These are phyloP conservation scores for Lepidopterella palustris DNA, from an alignment of 495 filamentous ascomycete species.

Conservation along the genomic window DNA sequence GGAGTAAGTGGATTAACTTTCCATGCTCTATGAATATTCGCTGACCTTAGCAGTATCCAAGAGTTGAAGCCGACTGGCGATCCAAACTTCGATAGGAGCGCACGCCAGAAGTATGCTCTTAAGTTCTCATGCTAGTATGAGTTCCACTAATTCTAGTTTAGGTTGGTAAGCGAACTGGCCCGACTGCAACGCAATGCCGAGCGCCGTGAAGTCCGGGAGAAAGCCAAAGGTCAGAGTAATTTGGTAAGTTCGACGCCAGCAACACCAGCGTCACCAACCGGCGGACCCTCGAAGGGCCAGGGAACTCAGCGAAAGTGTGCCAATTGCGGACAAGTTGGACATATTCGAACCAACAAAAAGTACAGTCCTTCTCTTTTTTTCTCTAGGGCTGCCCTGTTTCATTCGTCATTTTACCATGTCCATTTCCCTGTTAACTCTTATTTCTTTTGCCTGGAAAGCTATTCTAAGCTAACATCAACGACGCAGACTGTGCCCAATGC, in stretches of 20 bases:
- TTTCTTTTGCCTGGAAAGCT: background rate
- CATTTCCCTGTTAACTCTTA: background rate
- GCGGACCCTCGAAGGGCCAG: slow-evolving; percentile 30
- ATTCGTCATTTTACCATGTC: background rate
- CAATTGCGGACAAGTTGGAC: slow-evolving; percentile 89
- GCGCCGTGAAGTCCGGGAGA: slow-evolving; percentile 82
- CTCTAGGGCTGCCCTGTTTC: slow-evolving; percentile 2
- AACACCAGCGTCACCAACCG: slow-evolving; percentile 37
- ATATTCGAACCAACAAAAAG: slow-evolving; percentile 99
- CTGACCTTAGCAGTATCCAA: slow-evolving; percentile 40
- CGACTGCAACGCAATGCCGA: slow-evolving; percentile 87
- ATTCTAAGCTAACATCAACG: slow-evolving; percentile 7
- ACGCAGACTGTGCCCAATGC: slow-evolving; percentile 72
- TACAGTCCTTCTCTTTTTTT: slow-evolving; percentile 37
- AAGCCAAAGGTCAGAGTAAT: slow-evolving; percentile 60
- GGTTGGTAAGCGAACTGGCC: slow-evolving; percentile 67
- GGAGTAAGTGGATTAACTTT: background rate
- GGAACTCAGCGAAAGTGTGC: slow-evolving; percentile 87
- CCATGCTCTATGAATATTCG: background rate
- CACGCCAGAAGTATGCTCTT: slow-evolving; percentile 44
- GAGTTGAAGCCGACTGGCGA: slow-evolving; percentile 68
- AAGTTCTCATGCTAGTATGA: background rate
- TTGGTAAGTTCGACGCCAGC: slow-evolving; percentile 31
- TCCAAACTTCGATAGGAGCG: slow-evolving; percentile 58
- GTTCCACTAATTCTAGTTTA: slow-evolving; percentile 31